phyloP scores from a whole-genome alignment of 345 rosid species.

The Boechera retrofracta region DNA sequence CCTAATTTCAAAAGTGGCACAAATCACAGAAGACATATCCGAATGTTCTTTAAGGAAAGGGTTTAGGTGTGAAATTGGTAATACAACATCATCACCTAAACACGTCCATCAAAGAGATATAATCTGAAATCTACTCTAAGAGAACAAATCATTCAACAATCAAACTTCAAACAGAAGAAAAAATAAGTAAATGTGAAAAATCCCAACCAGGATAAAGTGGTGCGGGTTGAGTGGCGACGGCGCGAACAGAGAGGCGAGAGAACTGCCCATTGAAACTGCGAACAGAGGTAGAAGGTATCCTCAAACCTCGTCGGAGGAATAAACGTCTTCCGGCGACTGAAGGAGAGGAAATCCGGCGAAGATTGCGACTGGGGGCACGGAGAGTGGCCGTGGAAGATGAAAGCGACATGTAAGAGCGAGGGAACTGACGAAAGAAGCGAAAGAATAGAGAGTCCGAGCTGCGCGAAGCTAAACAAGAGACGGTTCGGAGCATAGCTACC shows the following conservation, averaged over 20 bases:
- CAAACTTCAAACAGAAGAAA: not conserved
- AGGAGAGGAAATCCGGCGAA: slow-evolving; percentile 47
- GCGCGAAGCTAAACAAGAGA: slow-evolving; percentile 58
- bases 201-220: slow-evolving; percentile 63
- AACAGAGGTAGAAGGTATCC: slow-evolving; percentile 41
- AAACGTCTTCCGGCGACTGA: slow-evolving; percentile 50
- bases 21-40: slow-evolving; percentile 11
- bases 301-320: slow-evolving; percentile 49
- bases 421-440: slow-evolving; percentile 51
- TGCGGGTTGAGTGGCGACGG: slow-evolving; percentile 68
- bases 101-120: not conserved
- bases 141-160: slow-evolving; percentile 2
- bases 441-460: slow-evolving; percentile 52
- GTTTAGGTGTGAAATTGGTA: not conserved
- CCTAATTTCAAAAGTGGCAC: slow-evolving; percentile 3
- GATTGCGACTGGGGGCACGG: slow-evolving; percentile 34
- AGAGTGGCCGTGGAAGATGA: slow-evolving; percentile 41
- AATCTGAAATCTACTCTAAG: slow-evolving; percentile 13
- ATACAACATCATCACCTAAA: slow-evolving; percentile 10
- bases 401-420: slow-evolving; percentile 47
- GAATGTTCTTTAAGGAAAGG: slow-evolving; percentile 10
- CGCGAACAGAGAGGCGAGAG: slow-evolving; percentile 64
- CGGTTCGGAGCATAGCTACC: slow-evolving; percentile 63
- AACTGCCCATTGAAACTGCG: slow-evolving; percentile 49
- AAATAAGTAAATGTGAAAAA: not conserved